Conservation (phyloP, 805 yeast genomes). For the Saccharomycopsis microspora region DNA sequence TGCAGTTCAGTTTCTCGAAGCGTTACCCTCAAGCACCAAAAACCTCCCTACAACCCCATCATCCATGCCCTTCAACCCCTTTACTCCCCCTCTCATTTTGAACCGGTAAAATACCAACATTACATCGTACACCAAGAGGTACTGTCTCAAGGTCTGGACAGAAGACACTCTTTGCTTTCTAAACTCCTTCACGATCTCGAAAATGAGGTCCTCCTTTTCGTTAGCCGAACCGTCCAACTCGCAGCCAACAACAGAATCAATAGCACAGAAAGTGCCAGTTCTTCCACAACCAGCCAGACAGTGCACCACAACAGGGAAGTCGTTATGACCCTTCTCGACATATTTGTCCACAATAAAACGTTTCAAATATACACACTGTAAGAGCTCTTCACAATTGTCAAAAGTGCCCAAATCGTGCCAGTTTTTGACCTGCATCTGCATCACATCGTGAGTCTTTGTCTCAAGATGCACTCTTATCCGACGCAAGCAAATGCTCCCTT, state of each 20-base stretch:
- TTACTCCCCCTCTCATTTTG: not conserved
- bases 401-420: conserved; percentile 83
- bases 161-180: conserved; percentile 69
- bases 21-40: too few relatives aligned
- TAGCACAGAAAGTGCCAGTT: conserved; percentile 78
- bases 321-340: conserved; percentile 10
- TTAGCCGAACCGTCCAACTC: conserved; percentile 1
- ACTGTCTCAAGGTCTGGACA: conserved; percentile 78
- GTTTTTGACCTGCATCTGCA: conserved; percentile 64
- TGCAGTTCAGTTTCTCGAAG: too few relatives aligned
- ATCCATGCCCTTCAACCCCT: conserved; percentile 1
- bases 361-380: conserved; percentile 12
- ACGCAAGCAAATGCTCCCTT: not conserved
- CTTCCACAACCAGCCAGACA: conserved; percentile 98
- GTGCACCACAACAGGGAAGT: conserved; percentile 61
- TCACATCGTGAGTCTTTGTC: conserved; percentile 31
- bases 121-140: conserved; percentile 60
- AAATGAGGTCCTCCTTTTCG: conserved; percentile 39
- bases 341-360: not conserved
- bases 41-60: not conserved
- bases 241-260: conserved; percentile 45
- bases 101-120: conserved; percentile 4
- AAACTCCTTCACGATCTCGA: conserved; percentile 50
- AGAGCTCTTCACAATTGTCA: conserved; percentile 25
- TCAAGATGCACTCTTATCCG: conserved; percentile 15